Conservation (phyloP, 1,284 basidiomycete genomes). For the Puccinia sorghi region DNA sequence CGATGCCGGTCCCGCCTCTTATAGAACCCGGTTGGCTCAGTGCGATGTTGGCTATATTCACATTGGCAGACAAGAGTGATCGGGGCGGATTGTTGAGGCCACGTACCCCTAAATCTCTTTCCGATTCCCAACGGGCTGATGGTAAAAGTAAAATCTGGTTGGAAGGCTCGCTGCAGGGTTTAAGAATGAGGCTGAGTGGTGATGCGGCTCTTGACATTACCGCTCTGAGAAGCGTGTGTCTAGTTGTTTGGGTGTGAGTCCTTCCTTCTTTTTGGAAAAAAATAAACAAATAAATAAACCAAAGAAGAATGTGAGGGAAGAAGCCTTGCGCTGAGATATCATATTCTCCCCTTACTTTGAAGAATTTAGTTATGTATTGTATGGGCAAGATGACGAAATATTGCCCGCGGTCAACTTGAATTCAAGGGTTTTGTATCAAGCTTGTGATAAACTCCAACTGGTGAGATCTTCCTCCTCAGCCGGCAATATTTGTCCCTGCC, state of each 20-base stretch:
- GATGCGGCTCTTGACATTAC: constrained; percentile 28
- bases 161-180: constrained; percentile 37
- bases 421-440: constrained; percentile 38
- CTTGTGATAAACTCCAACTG: constrained; percentile 49
- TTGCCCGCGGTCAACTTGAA: constrained; percentile 44
- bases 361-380: constrained; percentile 40
- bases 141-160: constrained; percentile 35
- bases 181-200: constrained; percentile 24
- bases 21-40: constrained; percentile 47
- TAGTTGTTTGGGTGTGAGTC: constrained; percentile 49
- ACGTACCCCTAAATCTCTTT: background rate
- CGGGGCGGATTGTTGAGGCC: constrained; percentile 8
- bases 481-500: background rate
- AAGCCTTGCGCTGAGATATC: background rate
- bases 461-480: background rate
- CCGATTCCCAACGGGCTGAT: constrained; percentile 24
- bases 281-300: too few relatives aligned
- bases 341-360: background rate
- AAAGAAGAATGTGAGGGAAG: too few relatives aligned
- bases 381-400: constrained; percentile 43
- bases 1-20: constrained; percentile 33
- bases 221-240: constrained; percentile 36
- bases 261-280: background rate
- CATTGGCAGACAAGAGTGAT: constrained; percentile 35
- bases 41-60: constrained; percentile 42